These are phyloP conservation scores for Xylariaceae sp. DNA, from an alignment of 2,329 filamentous ascomycete species.

Conservation along the genomic window DNA sequence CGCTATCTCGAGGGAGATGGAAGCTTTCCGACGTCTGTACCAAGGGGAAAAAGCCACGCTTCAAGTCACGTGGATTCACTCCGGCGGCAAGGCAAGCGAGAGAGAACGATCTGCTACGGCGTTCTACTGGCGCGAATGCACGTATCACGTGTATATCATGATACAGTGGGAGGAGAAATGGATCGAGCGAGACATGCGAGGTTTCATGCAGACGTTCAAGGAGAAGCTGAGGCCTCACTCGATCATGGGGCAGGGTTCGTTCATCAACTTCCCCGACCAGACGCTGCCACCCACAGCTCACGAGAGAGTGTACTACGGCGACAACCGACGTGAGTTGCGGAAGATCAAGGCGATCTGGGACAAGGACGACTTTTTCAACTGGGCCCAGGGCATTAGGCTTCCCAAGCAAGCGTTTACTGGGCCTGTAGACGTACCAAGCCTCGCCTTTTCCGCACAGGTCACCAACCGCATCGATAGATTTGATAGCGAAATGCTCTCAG, in stretches of 20 bases:
- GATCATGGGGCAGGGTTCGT: slow-evolving; percentile 21
- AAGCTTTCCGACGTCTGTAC: slow-evolving; percentile 6
- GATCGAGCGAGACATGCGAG: slow-evolving; percentile 28
- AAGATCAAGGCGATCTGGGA: slow-evolving; percentile 29
- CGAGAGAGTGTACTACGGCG: slow-evolving; percentile 31
- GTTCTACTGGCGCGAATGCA: slow-evolving; percentile 27
- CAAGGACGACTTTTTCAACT: slow-evolving; percentile 23
- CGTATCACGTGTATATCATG: slow-evolving; percentile 29
- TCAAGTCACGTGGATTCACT: slow-evolving; percentile 27
- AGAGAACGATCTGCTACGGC: slow-evolving; percentile 24
- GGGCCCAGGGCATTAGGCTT: slow-evolving; percentile 24
- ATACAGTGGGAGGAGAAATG: slow-evolving; percentile 30
- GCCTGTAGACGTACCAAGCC: too few relatives aligned
- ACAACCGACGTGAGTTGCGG: slow-evolving; percentile 22
- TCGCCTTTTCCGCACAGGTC: too few relatives aligned
- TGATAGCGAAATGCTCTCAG: too few relatives aligned
- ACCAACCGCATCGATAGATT: too few relatives aligned
- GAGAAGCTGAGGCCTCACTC: slow-evolving; percentile 14
- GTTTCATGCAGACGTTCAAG: slow-evolving; percentile 21
- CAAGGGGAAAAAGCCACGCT: slow-evolving; percentile 14
- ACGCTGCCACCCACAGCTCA: slow-evolving; percentile 4
- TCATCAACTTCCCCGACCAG: slow-evolving; percentile 29
- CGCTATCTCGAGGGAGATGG: slow-evolving; percentile 15
- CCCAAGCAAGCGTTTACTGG: too few relatives aligned
- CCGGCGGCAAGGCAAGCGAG: not conserved